Percentiles rank a stretch among this genome's conserved stretches.
phyloP scores from a whole-genome alignment of 2,329 filamentous ascomycete genomes.

The Cercospora sp. region DNA sequence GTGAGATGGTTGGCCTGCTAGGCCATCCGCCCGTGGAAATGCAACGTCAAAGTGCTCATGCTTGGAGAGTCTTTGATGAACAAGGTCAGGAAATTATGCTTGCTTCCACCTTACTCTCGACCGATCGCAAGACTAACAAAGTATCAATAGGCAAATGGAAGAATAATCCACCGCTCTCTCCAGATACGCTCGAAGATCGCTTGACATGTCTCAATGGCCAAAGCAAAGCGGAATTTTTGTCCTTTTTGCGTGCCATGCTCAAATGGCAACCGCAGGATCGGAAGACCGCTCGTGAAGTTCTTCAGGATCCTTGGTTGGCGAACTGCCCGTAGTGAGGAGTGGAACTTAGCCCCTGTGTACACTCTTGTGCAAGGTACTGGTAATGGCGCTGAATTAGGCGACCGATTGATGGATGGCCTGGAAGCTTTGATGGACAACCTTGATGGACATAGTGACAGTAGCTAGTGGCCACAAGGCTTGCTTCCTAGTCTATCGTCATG shows the following conservation, averaged over 20 bases:
- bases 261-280: background rate
- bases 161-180: background rate
- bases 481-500: background rate
- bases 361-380: background rate
- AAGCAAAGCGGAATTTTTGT: background rate
- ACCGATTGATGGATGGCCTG: background rate
- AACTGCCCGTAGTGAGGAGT: fast-evolving
- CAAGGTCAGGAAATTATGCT: background rate
- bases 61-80: background rate
- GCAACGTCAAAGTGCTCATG: background rate
- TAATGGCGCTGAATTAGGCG: fast-evolving
- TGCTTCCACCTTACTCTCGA: background rate
- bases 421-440: background rate
- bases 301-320: background rate
- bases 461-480: background rate
- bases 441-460: background rate
- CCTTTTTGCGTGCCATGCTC: background rate
- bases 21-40: background rate
- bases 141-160: background rate
- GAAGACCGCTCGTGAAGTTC: background rate
- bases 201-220: background rate
- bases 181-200: background rate
- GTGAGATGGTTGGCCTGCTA: background rate
- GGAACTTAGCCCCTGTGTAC: fast-evolving
- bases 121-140: background rate